Percentiles rank a stretch among this genome's conserved stretches.
phyloP scores from a whole-genome alignment of 257 asterid species.

The Capsicum rhomboideum region DNA sequence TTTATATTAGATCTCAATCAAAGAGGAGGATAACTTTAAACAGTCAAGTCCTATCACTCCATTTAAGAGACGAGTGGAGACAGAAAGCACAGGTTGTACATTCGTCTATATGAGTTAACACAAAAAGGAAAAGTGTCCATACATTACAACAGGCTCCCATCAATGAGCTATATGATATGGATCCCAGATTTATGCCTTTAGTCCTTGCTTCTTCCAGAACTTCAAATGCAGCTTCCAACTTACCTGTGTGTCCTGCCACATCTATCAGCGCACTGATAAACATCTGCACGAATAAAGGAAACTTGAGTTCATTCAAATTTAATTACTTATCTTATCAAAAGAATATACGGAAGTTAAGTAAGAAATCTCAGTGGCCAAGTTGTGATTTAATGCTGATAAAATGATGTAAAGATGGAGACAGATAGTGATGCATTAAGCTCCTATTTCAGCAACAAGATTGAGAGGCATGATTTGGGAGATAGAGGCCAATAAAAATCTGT shows the following conservation, averaged over 20 bases:
- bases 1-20: background rate
- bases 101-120: background rate
- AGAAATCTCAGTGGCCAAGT: background rate
- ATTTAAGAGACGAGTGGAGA: background rate
- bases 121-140: constrained; percentile 10
- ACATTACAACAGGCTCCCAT: constrained; percentile 99
- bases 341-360: background rate
- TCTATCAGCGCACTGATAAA: constrained; percentile 94
- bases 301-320: background rate
- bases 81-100: background rate
- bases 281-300: constrained; percentile 40
- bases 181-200: constrained; percentile 72
- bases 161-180: constrained; percentile 84
- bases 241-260: constrained; percentile 96
- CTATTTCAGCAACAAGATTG: background rate
- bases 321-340: background rate
- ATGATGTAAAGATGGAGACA: background rate
- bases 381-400: background rate
- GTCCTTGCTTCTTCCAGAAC: constrained; percentile 67
- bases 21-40: background rate
- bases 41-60: background rate
- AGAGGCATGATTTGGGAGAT: background rate
- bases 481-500: background rate
- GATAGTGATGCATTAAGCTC: background rate
- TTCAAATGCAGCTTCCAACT: constrained; percentile 87